Evolutionary conservation across 768 basidiomycete genomes (phyloP).

Genomic region (Hygrocybe coccinea): DNA sequence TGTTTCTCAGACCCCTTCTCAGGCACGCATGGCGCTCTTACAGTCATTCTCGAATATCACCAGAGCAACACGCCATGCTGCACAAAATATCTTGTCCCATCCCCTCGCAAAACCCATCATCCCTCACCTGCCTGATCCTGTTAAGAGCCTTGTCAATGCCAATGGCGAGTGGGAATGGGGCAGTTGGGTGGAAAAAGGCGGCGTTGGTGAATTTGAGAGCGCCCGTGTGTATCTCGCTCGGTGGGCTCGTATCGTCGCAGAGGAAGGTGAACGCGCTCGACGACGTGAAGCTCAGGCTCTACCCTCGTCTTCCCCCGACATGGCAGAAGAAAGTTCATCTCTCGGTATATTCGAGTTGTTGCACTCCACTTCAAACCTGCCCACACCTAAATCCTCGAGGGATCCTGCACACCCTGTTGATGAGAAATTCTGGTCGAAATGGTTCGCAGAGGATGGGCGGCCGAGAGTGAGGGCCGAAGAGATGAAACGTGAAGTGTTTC

Average conservation of each 20-base stretch:
- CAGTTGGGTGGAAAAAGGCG: conserved; percentile 88
- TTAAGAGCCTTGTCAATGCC: conserved; percentile 82
- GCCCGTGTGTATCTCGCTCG: conserved; percentile 93
- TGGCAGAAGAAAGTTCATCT: conserved; percentile 62
- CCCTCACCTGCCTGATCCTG: conserved; percentile 93
- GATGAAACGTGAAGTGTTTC: conserved; percentile 74
- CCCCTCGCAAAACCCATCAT: conserved; percentile 94
- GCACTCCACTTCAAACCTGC: conserved; percentile 72
- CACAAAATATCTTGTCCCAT: conserved; percentile 92
- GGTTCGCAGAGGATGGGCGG: conserved; percentile 71
- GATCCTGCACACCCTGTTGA: conserved; percentile 76
- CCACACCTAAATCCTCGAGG: conserved; percentile 77
- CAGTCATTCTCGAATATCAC: conserved; percentile 95
- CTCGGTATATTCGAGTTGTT: conserved; percentile 86
- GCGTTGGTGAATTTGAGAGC: conserved; percentile 93
- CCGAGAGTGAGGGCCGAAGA: conserved; percentile 63
- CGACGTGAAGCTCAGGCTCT: conserved; percentile 70
- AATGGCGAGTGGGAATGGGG: conserved; percentile 92
- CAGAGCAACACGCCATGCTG: conserved; percentile 85
- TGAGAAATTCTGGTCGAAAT: conserved; percentile 63
- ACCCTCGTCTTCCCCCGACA: conserved; percentile 44
- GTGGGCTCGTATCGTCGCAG: conserved; percentile 96
- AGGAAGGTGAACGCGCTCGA: conserved; percentile 91
- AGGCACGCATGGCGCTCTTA: conserved; percentile 77
- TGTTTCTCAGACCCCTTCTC: conserved; percentile 49